Percentiles rank a stretch among this genome's conserved stretches.
phyloP scores from a whole-genome alignment of 352 stramenopile genomes.

The Peronospora farinosa region DNA sequence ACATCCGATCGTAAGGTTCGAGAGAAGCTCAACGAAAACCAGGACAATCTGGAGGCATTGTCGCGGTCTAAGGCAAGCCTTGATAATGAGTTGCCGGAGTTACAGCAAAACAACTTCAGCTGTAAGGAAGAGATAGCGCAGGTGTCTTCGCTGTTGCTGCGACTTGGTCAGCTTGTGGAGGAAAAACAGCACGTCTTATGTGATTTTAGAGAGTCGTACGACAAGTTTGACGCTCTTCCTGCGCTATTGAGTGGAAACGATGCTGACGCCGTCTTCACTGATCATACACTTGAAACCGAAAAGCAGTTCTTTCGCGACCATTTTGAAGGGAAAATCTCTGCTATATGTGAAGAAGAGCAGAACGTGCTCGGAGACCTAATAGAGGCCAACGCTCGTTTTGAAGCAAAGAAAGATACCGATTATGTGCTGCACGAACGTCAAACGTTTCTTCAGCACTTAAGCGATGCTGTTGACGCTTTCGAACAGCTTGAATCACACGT shows the following conservation, averaged over 20 bases:
- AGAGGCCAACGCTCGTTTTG: conserved; percentile 47
- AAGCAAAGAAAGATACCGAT: conserved; percentile 54
- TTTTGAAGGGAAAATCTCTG: conserved; percentile 48
- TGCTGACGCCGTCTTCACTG: conserved; percentile 13
- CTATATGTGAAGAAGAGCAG: conserved; percentile 49
- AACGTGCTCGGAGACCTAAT: conserved; percentile 35
- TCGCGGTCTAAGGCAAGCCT: conserved; percentile 46
- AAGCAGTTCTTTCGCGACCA: conserved; percentile 59
- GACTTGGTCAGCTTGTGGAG: conserved; percentile 42
- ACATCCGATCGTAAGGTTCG: conserved; percentile 59
- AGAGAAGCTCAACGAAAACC: conserved; percentile 37
- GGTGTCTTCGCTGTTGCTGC: conserved; percentile 48
- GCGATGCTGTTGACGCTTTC: conserved; percentile 64
- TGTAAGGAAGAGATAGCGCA: conserved; percentile 47
- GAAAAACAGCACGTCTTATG: conserved; percentile 55
- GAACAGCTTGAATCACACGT: conserved; percentile 72
- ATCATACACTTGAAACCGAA: conserved; percentile 39
- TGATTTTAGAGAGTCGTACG: conserved; percentile 45
- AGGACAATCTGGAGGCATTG: conserved; percentile 35
- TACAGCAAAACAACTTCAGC: conserved; percentile 45
- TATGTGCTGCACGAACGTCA: conserved; percentile 48
- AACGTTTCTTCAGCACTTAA: conserved; percentile 50
- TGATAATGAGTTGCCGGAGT: conserved; percentile 43
- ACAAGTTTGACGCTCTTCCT: conserved; percentile 56
- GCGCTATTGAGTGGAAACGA: conserved; percentile 37